Conservation (phyloP, 2,329 filamentous ascomycete species). For the Dactylellina leptospora region DNA sequence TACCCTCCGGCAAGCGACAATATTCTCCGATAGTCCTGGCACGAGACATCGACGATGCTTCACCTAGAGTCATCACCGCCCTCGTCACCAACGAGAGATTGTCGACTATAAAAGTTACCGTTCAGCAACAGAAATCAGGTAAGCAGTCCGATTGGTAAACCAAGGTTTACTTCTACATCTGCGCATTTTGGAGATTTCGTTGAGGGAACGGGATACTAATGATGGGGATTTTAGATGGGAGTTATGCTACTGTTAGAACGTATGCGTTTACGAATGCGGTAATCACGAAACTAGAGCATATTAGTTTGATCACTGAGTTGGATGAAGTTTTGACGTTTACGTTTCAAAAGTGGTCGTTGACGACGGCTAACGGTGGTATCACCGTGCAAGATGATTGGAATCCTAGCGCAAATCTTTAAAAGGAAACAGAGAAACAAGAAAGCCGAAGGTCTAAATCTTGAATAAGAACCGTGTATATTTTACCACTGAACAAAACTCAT, state of each 20-base stretch:
- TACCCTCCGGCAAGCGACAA: constrained; percentile 6
- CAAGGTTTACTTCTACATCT: neutral
- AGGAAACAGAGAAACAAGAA: no score
- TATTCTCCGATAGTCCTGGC: constrained; percentile 6
- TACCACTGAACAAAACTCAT: no score
- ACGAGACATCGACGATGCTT: constrained; percentile 18
- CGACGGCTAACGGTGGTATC: neutral
- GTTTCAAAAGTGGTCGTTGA: constrained; percentile 15
- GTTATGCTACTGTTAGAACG: neutral
- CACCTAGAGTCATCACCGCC: neutral
- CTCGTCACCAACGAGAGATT: constrained; percentile 9
- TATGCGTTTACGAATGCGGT: constrained; percentile 22
- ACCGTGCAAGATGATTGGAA: constrained; percentile 3
- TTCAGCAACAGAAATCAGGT: neutral
- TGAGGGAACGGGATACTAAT: neutral
- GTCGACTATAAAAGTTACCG: constrained; percentile 7
- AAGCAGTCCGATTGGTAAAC: neutral
- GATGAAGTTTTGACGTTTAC: constrained; percentile 11
- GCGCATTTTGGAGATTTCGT: neutral
- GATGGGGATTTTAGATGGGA: no score
- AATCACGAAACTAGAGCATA: constrained; percentile 1
- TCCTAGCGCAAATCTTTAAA: no score
- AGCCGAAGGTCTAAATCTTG: no score
- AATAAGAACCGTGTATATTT: no score
- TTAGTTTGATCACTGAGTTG: neutral